Percentiles rank a stretch among this genome's conserved stretches.
These are phyloP conservation scores for Fusarium torreyae DNA, from an alignment of 2,329 filamentous ascomycete species.

Conservation along the genomic window DNA sequence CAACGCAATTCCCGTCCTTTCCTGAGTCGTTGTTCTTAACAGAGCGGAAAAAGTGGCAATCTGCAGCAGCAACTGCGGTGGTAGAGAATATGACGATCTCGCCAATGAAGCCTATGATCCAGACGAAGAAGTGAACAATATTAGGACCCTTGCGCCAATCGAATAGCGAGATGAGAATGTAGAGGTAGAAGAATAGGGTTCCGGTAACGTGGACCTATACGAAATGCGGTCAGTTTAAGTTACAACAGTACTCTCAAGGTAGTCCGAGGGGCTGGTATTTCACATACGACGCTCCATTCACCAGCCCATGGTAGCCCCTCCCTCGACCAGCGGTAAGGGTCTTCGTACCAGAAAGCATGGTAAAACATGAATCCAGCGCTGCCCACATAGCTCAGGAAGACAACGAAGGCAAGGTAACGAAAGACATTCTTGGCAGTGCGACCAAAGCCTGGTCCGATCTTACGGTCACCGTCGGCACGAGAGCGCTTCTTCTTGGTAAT, in stretches of 20 bases:
- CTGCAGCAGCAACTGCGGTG: conserved; percentile 78
- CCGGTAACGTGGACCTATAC: conserved; percentile 86
- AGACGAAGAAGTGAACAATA: conserved; percentile 83
- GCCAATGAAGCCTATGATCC: conserved; percentile 79
- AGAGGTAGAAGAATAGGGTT: conserved; percentile 88
- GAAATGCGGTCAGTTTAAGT: conserved; percentile 42
- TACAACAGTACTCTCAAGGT: conserved; percentile 15
- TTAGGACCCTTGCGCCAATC: conserved; percentile 88
- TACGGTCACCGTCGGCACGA: conserved; percentile 63
- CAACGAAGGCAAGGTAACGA: conserved; percentile 78
- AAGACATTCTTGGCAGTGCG: conserved; percentile 80
- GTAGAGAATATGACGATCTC: conserved; percentile 81
- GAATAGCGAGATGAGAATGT: conserved; percentile 88
- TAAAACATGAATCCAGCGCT: conserved; percentile 81
- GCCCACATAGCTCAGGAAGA: conserved; percentile 81
- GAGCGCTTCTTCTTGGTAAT: conserved; percentile 69
- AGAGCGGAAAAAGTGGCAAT: conserved; percentile 72
- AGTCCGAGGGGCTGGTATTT: conserved; percentile 15
- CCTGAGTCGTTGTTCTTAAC: conserved; percentile 48
- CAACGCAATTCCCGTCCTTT: conserved; percentile 52
- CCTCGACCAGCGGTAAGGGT: conserved; percentile 57
- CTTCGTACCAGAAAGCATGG: conserved; percentile 74
- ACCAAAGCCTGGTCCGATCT: conserved; percentile 70
- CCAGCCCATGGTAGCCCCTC: conserved; percentile 79
- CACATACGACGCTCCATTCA: conserved; percentile 80